Conservation (phyloP, 2,329 filamentous ascomycete species). For the Penicillium hesseltinei region DNA sequence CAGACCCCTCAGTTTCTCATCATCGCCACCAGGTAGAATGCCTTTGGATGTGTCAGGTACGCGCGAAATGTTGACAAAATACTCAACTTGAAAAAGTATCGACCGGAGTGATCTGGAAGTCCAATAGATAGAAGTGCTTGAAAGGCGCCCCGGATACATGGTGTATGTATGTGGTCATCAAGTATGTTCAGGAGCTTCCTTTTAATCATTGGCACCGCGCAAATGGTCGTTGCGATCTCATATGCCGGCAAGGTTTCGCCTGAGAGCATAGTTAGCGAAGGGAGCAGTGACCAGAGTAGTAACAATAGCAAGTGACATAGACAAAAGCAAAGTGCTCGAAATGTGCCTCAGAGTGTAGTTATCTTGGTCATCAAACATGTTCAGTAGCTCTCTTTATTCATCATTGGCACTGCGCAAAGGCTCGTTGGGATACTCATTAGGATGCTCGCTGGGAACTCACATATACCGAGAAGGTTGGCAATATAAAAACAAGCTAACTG, state of each 20-base stretch:
- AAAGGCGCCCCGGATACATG: too few relatives aligned
- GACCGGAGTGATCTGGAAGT: too few relatives aligned
- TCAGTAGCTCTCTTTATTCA: background rate
- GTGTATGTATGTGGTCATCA: too few relatives aligned
- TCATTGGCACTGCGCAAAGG: background rate
- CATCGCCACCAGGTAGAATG: background rate
- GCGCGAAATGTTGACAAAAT: background rate
- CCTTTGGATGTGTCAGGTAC: background rate
- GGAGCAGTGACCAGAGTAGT: too few relatives aligned
- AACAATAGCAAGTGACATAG: background rate
- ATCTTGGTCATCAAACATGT: background rate
- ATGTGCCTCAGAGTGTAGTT: background rate
- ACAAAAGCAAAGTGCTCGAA: background rate
- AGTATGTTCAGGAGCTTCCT: too few relatives aligned
- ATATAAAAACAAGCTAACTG: too few relatives aligned
- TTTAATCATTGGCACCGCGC: too few relatives aligned
- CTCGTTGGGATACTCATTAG: background rate
- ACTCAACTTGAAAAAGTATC: background rate
- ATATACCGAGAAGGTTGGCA: background rate
- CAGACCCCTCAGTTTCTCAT: background rate
- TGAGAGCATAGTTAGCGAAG: background rate
- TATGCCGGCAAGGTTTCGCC: too few relatives aligned
- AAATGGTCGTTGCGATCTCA: too few relatives aligned
- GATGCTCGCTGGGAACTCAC: too few relatives aligned
- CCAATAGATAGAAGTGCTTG: too few relatives aligned